Conservation (phyloP, 2,329 filamentous ascomycete species). For the Fusarium coicis region DNA sequence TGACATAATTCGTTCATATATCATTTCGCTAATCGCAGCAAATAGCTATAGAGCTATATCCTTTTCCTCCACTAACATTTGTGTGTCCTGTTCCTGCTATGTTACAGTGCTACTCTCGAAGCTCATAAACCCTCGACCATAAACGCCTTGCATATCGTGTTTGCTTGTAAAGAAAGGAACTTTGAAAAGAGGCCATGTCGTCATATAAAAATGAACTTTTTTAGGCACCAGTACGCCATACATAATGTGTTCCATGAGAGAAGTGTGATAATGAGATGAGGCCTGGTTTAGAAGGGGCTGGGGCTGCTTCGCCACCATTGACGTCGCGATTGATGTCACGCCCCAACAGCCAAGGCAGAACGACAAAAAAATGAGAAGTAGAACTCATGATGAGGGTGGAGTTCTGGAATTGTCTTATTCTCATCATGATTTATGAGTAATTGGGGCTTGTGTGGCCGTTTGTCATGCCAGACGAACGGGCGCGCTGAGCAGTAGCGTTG, state of each 20-base stretch:
- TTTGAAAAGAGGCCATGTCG: slow-evolving; percentile 8
- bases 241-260: slow-evolving; percentile 4
- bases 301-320: slow-evolving; percentile 26
- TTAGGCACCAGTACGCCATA: slow-evolving; percentile 26
- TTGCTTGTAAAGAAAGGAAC: slow-evolving; percentile 15
- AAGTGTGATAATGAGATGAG: background rate
- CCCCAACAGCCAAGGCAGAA: background rate
- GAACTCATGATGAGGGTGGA: background rate
- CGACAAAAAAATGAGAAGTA: background rate
- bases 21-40: slow-evolving; percentile 20
- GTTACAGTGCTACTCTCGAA: slow-evolving; percentile 16
- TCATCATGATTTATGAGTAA: slow-evolving; percentile 12
- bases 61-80: background rate
- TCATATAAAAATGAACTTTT: slow-evolving; percentile 34
- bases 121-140: background rate
- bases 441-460: slow-evolving; percentile 45
- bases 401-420: background rate
- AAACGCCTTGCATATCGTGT: slow-evolving; percentile 37
- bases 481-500: slow-evolving; percentile 22
- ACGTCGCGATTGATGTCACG: slow-evolving; percentile 34
- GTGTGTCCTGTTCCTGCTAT: slow-evolving; percentile 4
- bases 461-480: slow-evolving; percentile 34
- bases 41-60: background rate
- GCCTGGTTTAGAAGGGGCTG: slow-evolving; percentile 13
- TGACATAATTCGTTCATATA: slow-evolving; percentile 7